Conservation (phyloP, 225 moss, liverwort and hornwort genomes). For the Neckera pumila region DNA sequence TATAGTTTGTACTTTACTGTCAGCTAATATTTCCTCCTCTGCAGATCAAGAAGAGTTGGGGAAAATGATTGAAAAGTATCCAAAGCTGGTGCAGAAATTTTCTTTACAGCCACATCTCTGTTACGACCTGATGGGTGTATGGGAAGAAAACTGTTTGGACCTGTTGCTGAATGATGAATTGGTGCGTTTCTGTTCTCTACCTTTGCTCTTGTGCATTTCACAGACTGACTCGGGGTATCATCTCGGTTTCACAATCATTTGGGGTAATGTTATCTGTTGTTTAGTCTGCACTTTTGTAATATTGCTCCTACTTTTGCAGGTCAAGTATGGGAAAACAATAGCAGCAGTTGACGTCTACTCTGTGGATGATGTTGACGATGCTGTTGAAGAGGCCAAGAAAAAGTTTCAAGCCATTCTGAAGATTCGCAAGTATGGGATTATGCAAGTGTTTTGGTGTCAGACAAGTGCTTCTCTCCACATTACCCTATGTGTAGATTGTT, state of each 20-base stretch:
- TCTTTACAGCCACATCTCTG: slow-evolving; percentile 76
- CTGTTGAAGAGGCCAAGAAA: slow-evolving; percentile 81
- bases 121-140: slow-evolving; percentile 82
- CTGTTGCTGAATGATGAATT: slow-evolving; percentile 74
- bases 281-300: not conserved
- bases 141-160: slow-evolving; percentile 95
- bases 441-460: not conserved
- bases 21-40: not conserved
- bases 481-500: not conserved
- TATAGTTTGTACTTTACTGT: not conserved
- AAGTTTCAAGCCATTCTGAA: slow-evolving; percentile 85
- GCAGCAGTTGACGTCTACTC: slow-evolving; percentile 77
- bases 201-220: not conserved
- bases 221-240: not conserved
- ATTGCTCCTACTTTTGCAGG: slow-evolving; percentile 26
- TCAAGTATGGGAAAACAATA: slow-evolving; percentile 64
- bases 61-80: slow-evolving; percentile 81
- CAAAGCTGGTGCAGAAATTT: slow-evolving; percentile 90
- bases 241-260: not conserved
- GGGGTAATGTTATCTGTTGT: not conserved
- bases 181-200: slow-evolving; percentile 21
- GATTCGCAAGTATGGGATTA: slow-evolving; percentile 68
- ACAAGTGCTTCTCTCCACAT: not conserved
- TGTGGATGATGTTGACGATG: slow-evolving; percentile 60
- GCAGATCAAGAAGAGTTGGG: slow-evolving; percentile 88